A percentile compares a stretch with the other conserved stretches of the same genome.
These are phyloP conservation scores for Naganishia cerealis DNA, from an alignment of 1,284 basidiomycete species.

Conservation along the genomic window DNA sequence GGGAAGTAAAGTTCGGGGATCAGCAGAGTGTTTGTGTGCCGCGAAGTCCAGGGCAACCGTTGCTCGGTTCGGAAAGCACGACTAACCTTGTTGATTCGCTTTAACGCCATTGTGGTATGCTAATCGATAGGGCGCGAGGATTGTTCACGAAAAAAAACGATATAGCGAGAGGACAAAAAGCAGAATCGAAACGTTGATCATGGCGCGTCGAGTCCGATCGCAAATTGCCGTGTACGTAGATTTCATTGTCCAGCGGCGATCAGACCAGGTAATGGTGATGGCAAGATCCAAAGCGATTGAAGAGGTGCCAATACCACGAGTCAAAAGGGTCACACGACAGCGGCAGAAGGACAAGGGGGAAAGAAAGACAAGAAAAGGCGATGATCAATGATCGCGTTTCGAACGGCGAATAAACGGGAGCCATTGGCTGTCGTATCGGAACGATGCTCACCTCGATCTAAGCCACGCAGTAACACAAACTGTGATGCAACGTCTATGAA, in stretches of 20 bases:
- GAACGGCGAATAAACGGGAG: background rate
- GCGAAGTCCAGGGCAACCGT: background rate
- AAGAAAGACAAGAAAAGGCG: slow-evolving; percentile 10
- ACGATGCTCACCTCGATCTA: slow-evolving; percentile 14
- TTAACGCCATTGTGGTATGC: slow-evolving; percentile 73
- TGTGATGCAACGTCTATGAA: background rate
- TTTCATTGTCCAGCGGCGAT: background rate
- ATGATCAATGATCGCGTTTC: slow-evolving; percentile 17
- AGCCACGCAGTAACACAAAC: background rate
- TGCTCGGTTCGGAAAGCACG: background rate
- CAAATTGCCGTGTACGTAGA: background rate
- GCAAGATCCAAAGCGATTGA: background rate
- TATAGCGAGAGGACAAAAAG: background rate
- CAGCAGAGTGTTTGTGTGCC: background rate
- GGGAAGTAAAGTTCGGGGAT: background rate
- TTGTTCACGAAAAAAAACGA: background rate
- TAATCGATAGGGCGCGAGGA: background rate
- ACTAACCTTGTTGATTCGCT: slow-evolving; percentile 96
- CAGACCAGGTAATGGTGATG: background rate
- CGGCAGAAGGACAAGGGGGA: background rate
- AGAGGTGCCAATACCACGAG: no score
- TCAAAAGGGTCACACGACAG: slow-evolving; percentile 12
- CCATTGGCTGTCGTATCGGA: background rate
- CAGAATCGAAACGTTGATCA: background rate
- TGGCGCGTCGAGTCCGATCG: slow-evolving; percentile 6